Evolutionary conservation across 129 eudicot species (phyloP).

Genomic region (Helichrysum umbraculigerum): DNA sequence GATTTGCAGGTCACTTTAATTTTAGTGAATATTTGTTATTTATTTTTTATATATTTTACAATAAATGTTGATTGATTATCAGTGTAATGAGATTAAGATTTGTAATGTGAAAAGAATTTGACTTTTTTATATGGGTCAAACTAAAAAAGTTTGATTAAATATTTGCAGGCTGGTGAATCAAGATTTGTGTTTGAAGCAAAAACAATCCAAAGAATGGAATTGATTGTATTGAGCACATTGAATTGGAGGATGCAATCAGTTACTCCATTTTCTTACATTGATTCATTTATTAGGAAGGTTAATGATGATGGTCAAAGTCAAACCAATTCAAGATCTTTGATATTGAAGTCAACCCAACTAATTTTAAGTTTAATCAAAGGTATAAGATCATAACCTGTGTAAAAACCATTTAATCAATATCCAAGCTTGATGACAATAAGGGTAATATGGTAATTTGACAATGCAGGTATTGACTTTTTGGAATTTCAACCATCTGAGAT

Average conservation of each 20-base stretch:
- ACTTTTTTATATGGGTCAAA: constrained; percentile 7
- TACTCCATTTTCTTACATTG: constrained; percentile 70
- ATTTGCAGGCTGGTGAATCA: constrained; percentile 47
- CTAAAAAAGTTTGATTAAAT: not conserved
- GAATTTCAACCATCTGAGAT: constrained; percentile 71
- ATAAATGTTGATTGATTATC: not conserved
- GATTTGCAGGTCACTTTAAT: constrained; percentile 58
- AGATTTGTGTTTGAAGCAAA: constrained; percentile 61
- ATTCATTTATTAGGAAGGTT: constrained; percentile 49
- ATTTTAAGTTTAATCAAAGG: constrained; percentile 55
- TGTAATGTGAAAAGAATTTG: not conserved
- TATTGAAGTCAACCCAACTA: constrained; percentile 49
- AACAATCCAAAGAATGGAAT: constrained; percentile 75
- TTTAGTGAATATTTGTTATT: not conserved
- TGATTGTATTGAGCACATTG: constrained; percentile 64
- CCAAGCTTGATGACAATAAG: not conserved
- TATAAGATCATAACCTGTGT: not conserved
- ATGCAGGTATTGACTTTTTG: constrained; percentile 71
- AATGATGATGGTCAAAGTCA: constrained; percentile 38
- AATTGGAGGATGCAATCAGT: constrained; percentile 77
- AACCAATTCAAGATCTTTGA: constrained; percentile 38
- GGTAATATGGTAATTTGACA: constrained; percentile 30
- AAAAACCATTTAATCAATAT: not conserved
- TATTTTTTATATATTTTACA: not conserved
- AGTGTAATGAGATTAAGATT: not conserved